Evolutionary conservation across 2,329 filamentous ascomycete genomes (phyloP).

Genomic region (Xylaria sp.): DNA sequence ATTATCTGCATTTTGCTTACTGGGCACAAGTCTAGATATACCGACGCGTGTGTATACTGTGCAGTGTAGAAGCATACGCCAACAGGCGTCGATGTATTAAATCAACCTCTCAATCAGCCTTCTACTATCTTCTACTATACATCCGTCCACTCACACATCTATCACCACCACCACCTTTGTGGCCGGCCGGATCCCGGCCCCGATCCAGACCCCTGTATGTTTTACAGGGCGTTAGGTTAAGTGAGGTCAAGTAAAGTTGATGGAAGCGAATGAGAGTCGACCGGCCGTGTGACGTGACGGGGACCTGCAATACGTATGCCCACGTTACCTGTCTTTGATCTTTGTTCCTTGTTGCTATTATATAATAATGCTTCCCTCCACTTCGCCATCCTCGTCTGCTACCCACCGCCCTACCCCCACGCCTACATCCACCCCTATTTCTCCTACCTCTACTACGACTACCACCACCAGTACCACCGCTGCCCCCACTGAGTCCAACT

Average conservation of each 20-base stretch:
- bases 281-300: constrained; percentile 11
- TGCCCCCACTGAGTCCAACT: constrained; percentile 34
- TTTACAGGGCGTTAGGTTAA: constrained; percentile 1
- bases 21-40: background rate
- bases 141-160: background rate
- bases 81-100: background rate
- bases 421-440: constrained; percentile 11
- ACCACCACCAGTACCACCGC: background rate
- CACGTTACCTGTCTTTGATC: background rate
- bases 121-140: no score
- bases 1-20: no score
- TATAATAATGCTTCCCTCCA: constrained; percentile 37
- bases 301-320: constrained; percentile 7
- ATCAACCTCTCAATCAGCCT: background rate
- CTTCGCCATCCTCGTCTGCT: constrained; percentile 24
- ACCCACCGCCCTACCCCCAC: constrained; percentile 24
- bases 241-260: background rate
- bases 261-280: background rate
- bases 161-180: background rate
- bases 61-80: background rate
- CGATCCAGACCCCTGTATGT: constrained; percentile 16
- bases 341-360: background rate
- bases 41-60: background rate
- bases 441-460: constrained; percentile 15
- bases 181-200: constrained; percentile 15